Percentiles rank a stretch among this genome's conserved stretches.
Conservation (phyloP, 2,329 filamentous ascomycete genomes). For the Arachnomyces sp. region DNA sequence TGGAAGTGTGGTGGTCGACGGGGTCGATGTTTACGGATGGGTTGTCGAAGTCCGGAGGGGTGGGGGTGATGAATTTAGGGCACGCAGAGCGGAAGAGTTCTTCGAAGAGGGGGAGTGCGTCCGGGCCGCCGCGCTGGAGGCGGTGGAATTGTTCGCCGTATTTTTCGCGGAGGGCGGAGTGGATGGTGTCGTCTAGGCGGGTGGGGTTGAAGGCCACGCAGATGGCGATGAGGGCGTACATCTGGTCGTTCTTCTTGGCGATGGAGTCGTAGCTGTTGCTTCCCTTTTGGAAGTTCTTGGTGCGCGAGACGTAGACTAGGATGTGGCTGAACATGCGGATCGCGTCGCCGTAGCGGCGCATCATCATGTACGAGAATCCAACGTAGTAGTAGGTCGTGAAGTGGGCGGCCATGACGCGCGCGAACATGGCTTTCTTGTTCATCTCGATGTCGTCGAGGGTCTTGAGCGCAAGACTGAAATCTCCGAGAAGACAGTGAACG, state of each 20-base stretch:
- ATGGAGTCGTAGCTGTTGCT: slow-evolving; percentile 84
- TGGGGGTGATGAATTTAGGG: slow-evolving; percentile 98
- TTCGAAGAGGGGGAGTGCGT: slow-evolving; percentile 93
- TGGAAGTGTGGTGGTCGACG: slow-evolving; percentile 88
- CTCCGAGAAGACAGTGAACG: slow-evolving; percentile 91
- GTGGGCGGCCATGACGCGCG: slow-evolving; percentile 97
- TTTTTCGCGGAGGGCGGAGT: slow-evolving; percentile 95
- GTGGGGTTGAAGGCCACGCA: slow-evolving; percentile 98
- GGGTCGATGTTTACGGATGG: slow-evolving; percentile 93
- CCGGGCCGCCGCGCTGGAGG: slow-evolving; percentile 91
- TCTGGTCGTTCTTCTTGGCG: slow-evolving; percentile 99
- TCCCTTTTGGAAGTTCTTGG: slow-evolving; percentile 99
- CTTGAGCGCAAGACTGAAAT: slow-evolving; percentile 97
- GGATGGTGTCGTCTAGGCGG: slow-evolving; percentile 95
- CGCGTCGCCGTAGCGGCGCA: slow-evolving; percentile 97
- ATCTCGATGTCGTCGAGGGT: slow-evolving; percentile 98
- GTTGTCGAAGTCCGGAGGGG: slow-evolving; percentile 95
- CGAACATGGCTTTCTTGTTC: slow-evolving; percentile 99
- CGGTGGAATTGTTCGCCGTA: slow-evolving; percentile 97
- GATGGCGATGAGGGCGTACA: slow-evolving; percentile 98
- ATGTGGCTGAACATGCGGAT: slow-evolving; percentile 99
- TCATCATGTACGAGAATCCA: slow-evolving; percentile 99
- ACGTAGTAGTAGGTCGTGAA: slow-evolving; percentile 99
- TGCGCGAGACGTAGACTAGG: slow-evolving; percentile 94
- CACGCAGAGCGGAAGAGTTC: slow-evolving; percentile 96